phyloP scores from a whole-genome alignment of 306 rosid species.

The Casuarina equisetifolia region DNA sequence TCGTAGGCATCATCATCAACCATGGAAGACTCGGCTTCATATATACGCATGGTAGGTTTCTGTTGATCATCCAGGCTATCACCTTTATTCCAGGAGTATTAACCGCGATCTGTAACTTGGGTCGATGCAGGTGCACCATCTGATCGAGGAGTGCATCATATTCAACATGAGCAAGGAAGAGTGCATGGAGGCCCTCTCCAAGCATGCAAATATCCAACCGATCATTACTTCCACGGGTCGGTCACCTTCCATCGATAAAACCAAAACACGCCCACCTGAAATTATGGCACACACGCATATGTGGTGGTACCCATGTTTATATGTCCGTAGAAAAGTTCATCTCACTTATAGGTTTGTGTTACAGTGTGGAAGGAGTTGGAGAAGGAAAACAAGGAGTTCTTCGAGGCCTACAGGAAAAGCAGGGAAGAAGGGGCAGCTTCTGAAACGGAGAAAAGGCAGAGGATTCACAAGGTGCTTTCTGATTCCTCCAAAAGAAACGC shows the following conservation, averaged over 20 bases:
- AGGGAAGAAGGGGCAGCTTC: conserved; percentile 32
- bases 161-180: conserved; percentile 93
- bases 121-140: conserved; percentile 67
- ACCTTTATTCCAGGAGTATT: background rate
- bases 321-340: too few relatives aligned
- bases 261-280: too few relatives aligned
- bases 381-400: conserved; percentile 93
- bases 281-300: too few relatives aligned
- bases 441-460: conserved; percentile 38
- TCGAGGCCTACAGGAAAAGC: conserved; percentile 57
- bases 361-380: conserved; percentile 93
- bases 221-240: conserved; percentile 86
- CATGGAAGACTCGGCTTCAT: conserved; percentile 77
- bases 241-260: background rate
- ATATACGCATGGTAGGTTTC: conserved; percentile 75
- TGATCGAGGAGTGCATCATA: conserved; percentile 86
- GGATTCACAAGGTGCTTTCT: conserved; percentile 38
- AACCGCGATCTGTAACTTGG: background rate
- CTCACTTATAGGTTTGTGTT: background rate
- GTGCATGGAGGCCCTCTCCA: conserved; percentile 94
- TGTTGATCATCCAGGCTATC: background rate
- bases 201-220: conserved; percentile 84
- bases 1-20: background rate
- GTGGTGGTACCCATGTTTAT: too few relatives aligned
- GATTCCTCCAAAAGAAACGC: conserved; percentile 31